Percentiles rank a stretch among this genome's conserved stretches.
phyloP scores from a whole-genome alignment of 306 rosid genomes.

The Vicia sativa region DNA sequence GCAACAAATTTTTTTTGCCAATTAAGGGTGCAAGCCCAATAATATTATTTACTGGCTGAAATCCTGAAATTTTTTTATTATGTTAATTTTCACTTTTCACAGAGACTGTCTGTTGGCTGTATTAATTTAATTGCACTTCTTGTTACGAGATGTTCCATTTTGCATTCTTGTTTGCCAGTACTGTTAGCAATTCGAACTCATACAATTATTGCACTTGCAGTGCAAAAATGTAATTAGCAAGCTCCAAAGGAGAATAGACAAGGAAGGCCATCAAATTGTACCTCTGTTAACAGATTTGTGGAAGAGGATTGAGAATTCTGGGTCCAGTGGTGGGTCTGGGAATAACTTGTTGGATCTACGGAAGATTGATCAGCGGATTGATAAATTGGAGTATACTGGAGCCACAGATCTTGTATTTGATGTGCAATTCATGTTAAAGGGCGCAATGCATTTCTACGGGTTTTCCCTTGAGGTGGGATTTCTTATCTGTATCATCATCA shows the following conservation, averaged over 20 bases:
- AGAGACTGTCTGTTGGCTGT: slow-evolving; percentile 5
- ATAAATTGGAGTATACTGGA: slow-evolving; percentile 80
- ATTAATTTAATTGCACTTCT: slow-evolving; percentile 24
- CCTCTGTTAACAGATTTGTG: slow-evolving; percentile 95
- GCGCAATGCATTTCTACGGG: slow-evolving; percentile 82
- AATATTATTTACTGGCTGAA: slow-evolving; percentile 1
- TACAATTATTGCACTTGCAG: slow-evolving; percentile 53
- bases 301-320: slow-evolving; percentile 85
- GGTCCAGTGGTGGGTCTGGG: slow-evolving; percentile 62
- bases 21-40: background rate
- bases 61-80: slow-evolving; percentile 11
- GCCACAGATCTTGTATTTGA: slow-evolving; percentile 84
- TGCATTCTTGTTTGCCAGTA: slow-evolving; percentile 18
- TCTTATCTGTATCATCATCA: slow-evolving; percentile 19
- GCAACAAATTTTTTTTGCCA: slow-evolving; percentile 2
- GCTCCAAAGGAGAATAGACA: slow-evolving; percentile 88
- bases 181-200: slow-evolving; percentile 33
- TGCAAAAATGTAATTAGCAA: slow-evolving; percentile 95
- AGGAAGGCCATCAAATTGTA: slow-evolving; percentile 93
- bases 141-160: slow-evolving; percentile 22
- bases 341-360: slow-evolving; percentile 74
- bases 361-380: slow-evolving; percentile 86
- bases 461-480: slow-evolving; percentile 80
- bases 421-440: slow-evolving; percentile 89
- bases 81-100: slow-evolving; percentile 14